Evolutionary conservation across 164 flowering plant genomes (phyloP).

Genomic region (Tetracentron sinense): DNA sequence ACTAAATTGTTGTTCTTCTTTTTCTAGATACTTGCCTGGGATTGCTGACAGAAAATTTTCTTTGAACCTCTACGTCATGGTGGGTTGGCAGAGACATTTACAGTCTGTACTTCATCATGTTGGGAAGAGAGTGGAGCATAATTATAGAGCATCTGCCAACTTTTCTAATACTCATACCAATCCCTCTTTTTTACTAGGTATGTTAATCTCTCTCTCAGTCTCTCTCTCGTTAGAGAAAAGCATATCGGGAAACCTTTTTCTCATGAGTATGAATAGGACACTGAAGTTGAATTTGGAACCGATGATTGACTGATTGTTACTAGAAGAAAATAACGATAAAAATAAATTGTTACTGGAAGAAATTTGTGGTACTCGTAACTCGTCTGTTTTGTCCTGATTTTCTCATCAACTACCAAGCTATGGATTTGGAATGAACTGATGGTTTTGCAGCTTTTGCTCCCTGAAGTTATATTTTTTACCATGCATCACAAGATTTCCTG

Average conservation of each 20-base stretch:
- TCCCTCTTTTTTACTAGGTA: conserved; percentile 35
- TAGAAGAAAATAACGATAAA: too few relatives aligned
- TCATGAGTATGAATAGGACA: too few relatives aligned
- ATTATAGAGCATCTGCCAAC: conserved; percentile 19
- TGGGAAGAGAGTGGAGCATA: conserved; percentile 38
- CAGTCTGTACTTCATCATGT: conserved; percentile 35
- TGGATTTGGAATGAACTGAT: background rate
- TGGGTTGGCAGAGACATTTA: conserved; percentile 57
- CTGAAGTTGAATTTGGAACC: background rate
- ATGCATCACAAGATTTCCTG: conserved; percentile 1
- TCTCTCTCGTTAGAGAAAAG: background rate
- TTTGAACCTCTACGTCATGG: too few relatives aligned
- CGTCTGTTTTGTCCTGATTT: background rate
- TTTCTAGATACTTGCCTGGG: too few relatives aligned
- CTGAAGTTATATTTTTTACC: background rate
- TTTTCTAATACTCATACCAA: conserved; percentile 19
- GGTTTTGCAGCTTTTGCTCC: background rate
- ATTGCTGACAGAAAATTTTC: too few relatives aligned
- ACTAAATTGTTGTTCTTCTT: too few relatives aligned
- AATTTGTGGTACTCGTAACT: too few relatives aligned
- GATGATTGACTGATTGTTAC: background rate
- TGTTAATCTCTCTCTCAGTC: background rate
- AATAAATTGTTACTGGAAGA: too few relatives aligned
- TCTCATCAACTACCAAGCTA: background rate
- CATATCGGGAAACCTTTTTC: background rate